Percentiles rank a stretch among this genome's conserved stretches.
Conservation (phyloP, 352 stramenopile species). For the Globisporangium apiculatum region DNA sequence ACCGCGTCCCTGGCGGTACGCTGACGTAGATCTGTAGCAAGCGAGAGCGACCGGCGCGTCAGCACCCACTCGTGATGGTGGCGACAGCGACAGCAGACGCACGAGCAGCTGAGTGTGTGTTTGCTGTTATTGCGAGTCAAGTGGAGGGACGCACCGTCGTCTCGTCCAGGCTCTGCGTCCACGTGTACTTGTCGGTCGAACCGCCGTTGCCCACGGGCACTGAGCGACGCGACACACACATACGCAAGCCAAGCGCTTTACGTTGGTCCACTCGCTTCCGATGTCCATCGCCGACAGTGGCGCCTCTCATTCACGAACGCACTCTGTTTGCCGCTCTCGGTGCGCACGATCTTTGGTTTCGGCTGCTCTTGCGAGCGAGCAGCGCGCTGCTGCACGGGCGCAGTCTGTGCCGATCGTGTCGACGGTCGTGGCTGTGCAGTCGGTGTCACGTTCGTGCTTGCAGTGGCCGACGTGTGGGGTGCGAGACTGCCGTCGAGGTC, state of each 20-base stretch:
- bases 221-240: conserved; percentile 11
- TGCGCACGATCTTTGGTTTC: conserved; percentile 23
- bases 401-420: background rate
- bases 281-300: no score
- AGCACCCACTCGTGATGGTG: no score
- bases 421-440: background rate
- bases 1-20: conserved; percentile 84
- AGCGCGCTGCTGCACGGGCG: background rate
- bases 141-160: conserved; percentile 61
- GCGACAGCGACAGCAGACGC: background rate
- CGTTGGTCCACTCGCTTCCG: no score
- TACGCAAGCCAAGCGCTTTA: background rate
- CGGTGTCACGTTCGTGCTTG: background rate
- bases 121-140: background rate
- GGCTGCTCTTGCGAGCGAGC: background rate
- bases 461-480: background rate
- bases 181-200: conserved; percentile 88
- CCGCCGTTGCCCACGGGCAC: conserved; percentile 90
- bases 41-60: background rate
- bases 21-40: conserved; percentile 66
- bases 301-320: conserved; percentile 1
- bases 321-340: conserved; percentile 67
- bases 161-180: conserved; percentile 97
- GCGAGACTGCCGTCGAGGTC: conserved; percentile 27
- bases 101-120: background rate